Conservation (phyloP, 768 basidiomycete genomes). For the Chalciporus sphaerocephalus region DNA sequence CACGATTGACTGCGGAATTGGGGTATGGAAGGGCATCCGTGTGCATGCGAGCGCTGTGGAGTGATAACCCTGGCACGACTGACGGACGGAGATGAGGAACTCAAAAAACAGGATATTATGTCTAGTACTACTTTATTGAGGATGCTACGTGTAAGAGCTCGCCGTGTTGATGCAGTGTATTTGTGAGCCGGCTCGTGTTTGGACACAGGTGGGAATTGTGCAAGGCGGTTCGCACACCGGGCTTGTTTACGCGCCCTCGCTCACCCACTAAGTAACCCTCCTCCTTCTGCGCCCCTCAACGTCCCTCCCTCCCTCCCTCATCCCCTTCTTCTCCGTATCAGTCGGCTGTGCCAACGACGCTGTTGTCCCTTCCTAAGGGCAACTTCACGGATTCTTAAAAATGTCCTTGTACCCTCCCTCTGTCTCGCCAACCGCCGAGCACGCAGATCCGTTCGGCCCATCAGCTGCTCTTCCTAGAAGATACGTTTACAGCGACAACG, state of each 20-base stretch:
- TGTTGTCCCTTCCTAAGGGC: slow-evolving; percentile 14
- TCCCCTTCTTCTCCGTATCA: slow-evolving; percentile 4
- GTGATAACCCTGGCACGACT: neutral
- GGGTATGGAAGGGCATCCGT: neutral
- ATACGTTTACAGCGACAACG: slow-evolving; percentile 67
- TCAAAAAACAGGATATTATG: too few species aligned
- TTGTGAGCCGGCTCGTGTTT: slow-evolving; percentile 25
- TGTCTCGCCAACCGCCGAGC: slow-evolving; percentile 57
- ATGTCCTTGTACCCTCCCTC: slow-evolving; percentile 50
- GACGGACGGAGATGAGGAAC: neutral
- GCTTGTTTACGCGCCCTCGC: neutral
- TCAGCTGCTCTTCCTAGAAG: slow-evolving; percentile 35
- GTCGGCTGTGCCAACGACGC: slow-evolving; percentile 14
- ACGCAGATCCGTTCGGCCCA: slow-evolving; percentile 61
- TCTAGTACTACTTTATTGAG: too few species aligned
- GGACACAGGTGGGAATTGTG: neutral
- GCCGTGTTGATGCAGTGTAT: neutral
- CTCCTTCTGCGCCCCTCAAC: neutral
- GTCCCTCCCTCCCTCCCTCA: slow-evolving; percentile 1
- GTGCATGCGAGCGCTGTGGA: neutral
- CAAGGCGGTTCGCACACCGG: slow-evolving; percentile 15
- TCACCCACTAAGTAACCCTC: slow-evolving; percentile 1
- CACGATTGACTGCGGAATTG: slow-evolving; percentile 5
- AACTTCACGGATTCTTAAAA: slow-evolving; percentile 12
- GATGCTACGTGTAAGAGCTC: neutral